Percentiles rank a stretch among this genome's conserved stretches.
Conservation (phyloP, 108 stramenopile species). For the Thalassiosira profunda region DNA sequence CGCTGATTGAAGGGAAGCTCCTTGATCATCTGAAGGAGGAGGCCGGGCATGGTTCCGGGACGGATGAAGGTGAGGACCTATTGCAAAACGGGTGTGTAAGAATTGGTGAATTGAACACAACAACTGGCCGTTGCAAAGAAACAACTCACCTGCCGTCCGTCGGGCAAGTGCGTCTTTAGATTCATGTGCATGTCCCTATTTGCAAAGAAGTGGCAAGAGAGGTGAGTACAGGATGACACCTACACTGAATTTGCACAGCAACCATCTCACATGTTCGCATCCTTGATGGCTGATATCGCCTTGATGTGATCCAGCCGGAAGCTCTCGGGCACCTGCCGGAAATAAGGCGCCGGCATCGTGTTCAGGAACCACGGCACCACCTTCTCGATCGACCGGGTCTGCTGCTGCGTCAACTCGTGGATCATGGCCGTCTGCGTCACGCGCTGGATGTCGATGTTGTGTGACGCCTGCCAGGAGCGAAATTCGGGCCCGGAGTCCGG, state of each 20-base stretch:
- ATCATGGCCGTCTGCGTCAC: constrained; percentile 78
- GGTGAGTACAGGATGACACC: constrained; percentile 7
- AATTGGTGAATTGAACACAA: no score
- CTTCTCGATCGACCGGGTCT: constrained; percentile 69
- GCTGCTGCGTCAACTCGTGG: constrained; percentile 84
- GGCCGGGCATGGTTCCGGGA: constrained; percentile 83
- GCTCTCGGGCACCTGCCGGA: constrained; percentile 90
- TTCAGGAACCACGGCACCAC: constrained; percentile 97
- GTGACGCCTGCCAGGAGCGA: constrained; percentile 72
- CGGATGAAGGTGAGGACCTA: constrained; percentile 87
- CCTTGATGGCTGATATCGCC: constrained; percentile 92
- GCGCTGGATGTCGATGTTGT: constrained; percentile 84
- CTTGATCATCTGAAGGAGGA: constrained; percentile 81
- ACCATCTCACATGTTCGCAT: constrained; percentile 74
- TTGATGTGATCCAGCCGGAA: constrained; percentile 97
- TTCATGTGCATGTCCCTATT: constrained; percentile 87
- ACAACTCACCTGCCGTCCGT: constrained; percentile 55
- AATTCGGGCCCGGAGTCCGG: background rate
- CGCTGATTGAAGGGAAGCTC: constrained; percentile 64
- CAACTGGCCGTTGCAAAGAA: no score
- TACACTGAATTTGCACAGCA: background rate
- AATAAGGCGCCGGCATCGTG: constrained; percentile 94
- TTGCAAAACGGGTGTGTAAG: constrained; percentile 5
- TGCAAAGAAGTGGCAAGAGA: no score
- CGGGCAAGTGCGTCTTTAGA: constrained; percentile 71